Evolutionary conservation across 257 asterid species (phyloP).

Genomic region (Solanum phureja): DNA sequence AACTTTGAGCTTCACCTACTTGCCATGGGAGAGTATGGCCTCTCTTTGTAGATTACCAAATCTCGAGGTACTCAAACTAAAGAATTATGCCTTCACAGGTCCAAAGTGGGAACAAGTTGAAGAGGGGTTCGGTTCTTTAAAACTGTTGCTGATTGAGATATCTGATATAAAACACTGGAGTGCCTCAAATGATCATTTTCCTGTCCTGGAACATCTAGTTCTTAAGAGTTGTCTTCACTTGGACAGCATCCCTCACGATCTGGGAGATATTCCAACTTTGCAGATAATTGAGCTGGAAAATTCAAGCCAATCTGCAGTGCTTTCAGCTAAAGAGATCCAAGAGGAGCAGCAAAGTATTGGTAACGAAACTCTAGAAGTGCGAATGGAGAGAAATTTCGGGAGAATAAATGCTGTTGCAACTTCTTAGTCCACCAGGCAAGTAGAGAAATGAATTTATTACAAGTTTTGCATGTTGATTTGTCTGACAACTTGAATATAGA

Average conservation of each 20-base stretch:
- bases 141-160: background rate
- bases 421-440: background rate
- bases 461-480: background rate
- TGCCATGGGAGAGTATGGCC: background rate
- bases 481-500: background rate
- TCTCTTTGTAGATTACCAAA: slow-evolving; percentile 1
- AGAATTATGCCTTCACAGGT: background rate
- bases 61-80: slow-evolving; percentile 12
- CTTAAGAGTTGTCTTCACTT: slow-evolving; percentile 5
- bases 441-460: background rate
- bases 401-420: background rate
- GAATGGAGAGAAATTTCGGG: background rate
- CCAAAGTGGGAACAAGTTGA: slow-evolving; percentile 8
- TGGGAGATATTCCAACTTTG: slow-evolving; percentile 16
- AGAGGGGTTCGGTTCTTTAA: background rate
- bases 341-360: slow-evolving; percentile 15
- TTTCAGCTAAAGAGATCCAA: slow-evolving; percentile 12
- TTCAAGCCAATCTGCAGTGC: background rate
- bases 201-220: slow-evolving; percentile 13
- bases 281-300: slow-evolving; percentile 10
- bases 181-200: background rate
- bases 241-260: slow-evolving; percentile 2
- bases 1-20: background rate
- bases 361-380: slow-evolving; percentile 8
- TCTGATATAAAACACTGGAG: background rate